These are phyloP conservation scores for Phytopythium mirpurense DNA, from an alignment of 352 stramenopile genomes.

Conservation along the genomic window DNA sequence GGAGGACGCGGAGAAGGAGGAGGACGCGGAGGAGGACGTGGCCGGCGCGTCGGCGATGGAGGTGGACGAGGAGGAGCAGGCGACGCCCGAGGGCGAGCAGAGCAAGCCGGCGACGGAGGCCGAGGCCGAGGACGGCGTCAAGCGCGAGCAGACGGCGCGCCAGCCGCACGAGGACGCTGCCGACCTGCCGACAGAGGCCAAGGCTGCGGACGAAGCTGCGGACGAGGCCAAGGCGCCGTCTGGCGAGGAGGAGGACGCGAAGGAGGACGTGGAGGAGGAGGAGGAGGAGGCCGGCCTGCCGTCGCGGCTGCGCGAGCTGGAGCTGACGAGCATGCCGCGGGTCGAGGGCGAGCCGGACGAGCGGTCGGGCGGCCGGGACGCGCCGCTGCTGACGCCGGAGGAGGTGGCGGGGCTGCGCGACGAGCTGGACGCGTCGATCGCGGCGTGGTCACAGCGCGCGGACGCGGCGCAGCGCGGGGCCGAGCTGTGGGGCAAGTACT, in stretches of 20 bases:
- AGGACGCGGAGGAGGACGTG: conserved; percentile 21
- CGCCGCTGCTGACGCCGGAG: conserved; percentile 41
- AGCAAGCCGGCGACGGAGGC: conserved; percentile 23
- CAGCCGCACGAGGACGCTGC: not conserved
- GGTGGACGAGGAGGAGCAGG: conserved; percentile 48
- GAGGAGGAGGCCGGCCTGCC: conserved; percentile 31
- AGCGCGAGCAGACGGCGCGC: conserved; percentile 3
- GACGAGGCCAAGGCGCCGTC: no score
- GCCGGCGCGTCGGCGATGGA: conserved; percentile 55
- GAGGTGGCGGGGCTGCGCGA: conserved; percentile 73
- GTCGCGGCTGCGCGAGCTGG: conserved; percentile 28
- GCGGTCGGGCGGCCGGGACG: conserved; percentile 27
- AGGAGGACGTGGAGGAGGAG: conserved; percentile 21
- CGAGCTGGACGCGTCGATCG: conserved; percentile 77
- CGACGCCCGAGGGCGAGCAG: conserved; percentile 13
- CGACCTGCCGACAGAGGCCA: not conserved
- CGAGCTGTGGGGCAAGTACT: conserved; percentile 92
- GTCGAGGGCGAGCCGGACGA: conserved; percentile 26
- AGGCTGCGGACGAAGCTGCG: conserved; percentile 13
- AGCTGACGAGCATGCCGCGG: conserved; percentile 20
- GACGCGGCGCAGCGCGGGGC: conserved; percentile 39
- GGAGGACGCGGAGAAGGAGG: conserved; percentile 44
- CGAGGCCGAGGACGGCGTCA: conserved; percentile 7
- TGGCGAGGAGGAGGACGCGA: conserved; percentile 13
- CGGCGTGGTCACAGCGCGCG: conserved; percentile 43